phyloP scores from a whole-genome alignment of 192 early-diverging fungal species.

The Podila epigama region DNA sequence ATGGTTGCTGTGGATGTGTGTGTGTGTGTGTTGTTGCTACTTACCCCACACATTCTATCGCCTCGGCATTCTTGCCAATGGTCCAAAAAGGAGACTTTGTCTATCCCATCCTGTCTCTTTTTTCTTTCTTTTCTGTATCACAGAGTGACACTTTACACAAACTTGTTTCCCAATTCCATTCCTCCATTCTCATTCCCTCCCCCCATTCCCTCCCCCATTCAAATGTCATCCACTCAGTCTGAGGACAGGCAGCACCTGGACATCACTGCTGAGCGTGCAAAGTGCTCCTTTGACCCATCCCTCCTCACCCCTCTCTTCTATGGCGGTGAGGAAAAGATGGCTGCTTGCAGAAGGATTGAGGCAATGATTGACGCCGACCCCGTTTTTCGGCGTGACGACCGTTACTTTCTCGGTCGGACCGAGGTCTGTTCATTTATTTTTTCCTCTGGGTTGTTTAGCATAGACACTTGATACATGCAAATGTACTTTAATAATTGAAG shows the following conservation, averaged over 20 bases:
- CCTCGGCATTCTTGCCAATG: no score
- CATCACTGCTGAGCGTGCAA: slow-evolving; percentile 54
- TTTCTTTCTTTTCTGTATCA: no score
- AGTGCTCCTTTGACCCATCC: slow-evolving; percentile 51
- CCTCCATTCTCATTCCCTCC: background rate
- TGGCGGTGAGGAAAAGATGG: slow-evolving; percentile 49
- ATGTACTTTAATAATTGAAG: no score
- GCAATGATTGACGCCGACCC: slow-evolving; percentile 53
- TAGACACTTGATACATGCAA: no score
- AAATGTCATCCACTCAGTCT: background rate
- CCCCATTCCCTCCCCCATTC: background rate
- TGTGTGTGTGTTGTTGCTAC: no score
- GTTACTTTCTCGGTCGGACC: slow-evolving; percentile 58
- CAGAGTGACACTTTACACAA: no score
- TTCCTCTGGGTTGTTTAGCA: background rate
- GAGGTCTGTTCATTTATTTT: slow-evolving; percentile 52
- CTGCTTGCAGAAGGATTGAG: slow-evolving; percentile 35
- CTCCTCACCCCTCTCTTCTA: slow-evolving; percentile 52
- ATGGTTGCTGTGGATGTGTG: no score
- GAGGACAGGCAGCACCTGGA: slow-evolving; percentile 42
- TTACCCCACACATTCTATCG: no score
- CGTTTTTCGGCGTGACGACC: slow-evolving; percentile 53
- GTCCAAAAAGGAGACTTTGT: no score
- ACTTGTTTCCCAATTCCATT: background rate
- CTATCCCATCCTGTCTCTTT: background rate